Percentiles rank a stretch among this genome's conserved stretches.
phyloP scores from a whole-genome alignment of 345 rosid species.

The Hibiscus tridactylites region DNA sequence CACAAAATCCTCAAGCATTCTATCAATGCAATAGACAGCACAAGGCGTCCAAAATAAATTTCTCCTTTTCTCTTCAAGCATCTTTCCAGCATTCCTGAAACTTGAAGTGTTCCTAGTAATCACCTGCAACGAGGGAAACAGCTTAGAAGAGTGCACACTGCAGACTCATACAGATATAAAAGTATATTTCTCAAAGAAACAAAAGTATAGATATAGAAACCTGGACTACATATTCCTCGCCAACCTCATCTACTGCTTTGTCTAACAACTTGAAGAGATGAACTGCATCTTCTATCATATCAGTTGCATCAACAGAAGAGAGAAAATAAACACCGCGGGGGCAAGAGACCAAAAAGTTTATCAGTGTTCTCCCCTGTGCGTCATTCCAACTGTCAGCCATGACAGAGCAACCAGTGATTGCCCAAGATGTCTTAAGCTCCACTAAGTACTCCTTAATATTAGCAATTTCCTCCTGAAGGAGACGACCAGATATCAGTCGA shows the following conservation, averaged over 20 bases:
- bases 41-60: slow-evolving; percentile 79
- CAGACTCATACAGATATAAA: slow-evolving; percentile 8
- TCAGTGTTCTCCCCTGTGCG: slow-evolving; percentile 44
- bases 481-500: slow-evolving; percentile 34
- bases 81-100: slow-evolving; percentile 61
- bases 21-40: slow-evolving; percentile 53
- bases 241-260: slow-evolving; percentile 66
- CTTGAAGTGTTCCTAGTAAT: slow-evolving; percentile 45
- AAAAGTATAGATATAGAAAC: slow-evolving; percentile 17
- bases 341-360: slow-evolving; percentile 55
- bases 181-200: neutral
- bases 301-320: slow-evolving; percentile 60
- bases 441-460: slow-evolving; percentile 34
- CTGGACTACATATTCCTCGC: slow-evolving; percentile 69
- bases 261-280: slow-evolving; percentile 49
- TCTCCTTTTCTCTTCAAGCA: slow-evolving; percentile 70
- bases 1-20: slow-evolving; percentile 58
- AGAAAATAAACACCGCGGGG: slow-evolving; percentile 55
- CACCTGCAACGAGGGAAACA: slow-evolving; percentile 27
- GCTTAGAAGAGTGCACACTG: slow-evolving; percentile 4
- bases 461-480: slow-evolving; percentile 46
- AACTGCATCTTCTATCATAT: slow-evolving; percentile 41
- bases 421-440: slow-evolving; percentile 44
- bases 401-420: slow-evolving; percentile 42
- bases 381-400: slow-evolving; percentile 66